Evolutionary conservation across 495 filamentous ascomycete genomes (phyloP).

Genomic region (Penicillium cataractarum): DNA sequence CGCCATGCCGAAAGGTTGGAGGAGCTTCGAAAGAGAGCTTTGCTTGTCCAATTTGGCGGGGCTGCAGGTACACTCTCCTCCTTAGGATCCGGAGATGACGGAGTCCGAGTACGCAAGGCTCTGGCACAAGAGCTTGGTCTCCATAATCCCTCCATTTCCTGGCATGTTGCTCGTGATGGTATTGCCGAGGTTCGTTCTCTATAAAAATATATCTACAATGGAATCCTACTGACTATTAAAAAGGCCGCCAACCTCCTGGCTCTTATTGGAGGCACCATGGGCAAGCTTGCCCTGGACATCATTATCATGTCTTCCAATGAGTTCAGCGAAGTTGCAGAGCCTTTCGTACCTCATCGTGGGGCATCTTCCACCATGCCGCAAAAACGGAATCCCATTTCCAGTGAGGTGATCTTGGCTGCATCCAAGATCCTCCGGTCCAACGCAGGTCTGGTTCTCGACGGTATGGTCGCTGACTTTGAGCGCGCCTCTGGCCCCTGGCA

Average conservation of each 20-base stretch:
- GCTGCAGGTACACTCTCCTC: slow-evolving; percentile 53
- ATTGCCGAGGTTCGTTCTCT: slow-evolving; percentile 45
- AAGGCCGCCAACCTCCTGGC: slow-evolving; percentile 47
- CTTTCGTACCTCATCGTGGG: slow-evolving; percentile 57
- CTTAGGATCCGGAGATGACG: slow-evolving; percentile 36
- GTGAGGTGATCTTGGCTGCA: slow-evolving; percentile 55
- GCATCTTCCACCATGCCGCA: slow-evolving; percentile 60
- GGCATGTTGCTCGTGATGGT: slow-evolving; percentile 51
- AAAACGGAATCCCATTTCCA: slow-evolving; percentile 58
- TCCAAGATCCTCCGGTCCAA: slow-evolving; percentile 54
- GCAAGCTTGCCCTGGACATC: slow-evolving; percentile 56
- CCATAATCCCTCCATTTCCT: slow-evolving; percentile 49
- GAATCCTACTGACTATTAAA: background rate
- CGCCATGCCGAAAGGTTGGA: slow-evolving; percentile 44
- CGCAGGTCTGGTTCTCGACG: slow-evolving; percentile 53
- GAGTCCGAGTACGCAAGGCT: slow-evolving; percentile 44
- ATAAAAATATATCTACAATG: background rate
- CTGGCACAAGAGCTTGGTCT: slow-evolving; percentile 43
- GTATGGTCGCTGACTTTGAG: slow-evolving; percentile 58
- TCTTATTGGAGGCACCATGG: slow-evolving; percentile 51
- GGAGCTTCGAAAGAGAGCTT: slow-evolving; percentile 38
- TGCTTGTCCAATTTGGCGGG: slow-evolving; percentile 53
- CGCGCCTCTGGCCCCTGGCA: slow-evolving; percentile 57
- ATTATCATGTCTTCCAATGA: slow-evolving; percentile 61
- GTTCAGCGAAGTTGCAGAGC: slow-evolving; percentile 56